phyloP scores from a whole-genome alignment of 495 filamentous ascomycete species.

The Aspergillus ostianus region DNA sequence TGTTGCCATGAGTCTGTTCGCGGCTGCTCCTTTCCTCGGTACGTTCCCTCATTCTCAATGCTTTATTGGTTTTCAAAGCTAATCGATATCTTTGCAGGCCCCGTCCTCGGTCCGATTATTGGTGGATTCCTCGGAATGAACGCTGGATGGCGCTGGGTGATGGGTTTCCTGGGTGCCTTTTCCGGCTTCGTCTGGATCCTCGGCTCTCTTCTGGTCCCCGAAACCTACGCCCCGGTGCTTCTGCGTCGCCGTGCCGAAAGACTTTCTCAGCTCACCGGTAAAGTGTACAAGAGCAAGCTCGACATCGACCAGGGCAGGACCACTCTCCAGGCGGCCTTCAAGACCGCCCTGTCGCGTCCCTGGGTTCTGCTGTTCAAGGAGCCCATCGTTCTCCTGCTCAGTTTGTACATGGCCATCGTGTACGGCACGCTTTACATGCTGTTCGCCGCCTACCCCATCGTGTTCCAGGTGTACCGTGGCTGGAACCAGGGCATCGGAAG shows the following conservation, averaged over 20 bases:
- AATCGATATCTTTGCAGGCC: conserved; percentile 31
- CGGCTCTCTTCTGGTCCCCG: conserved; percentile 52
- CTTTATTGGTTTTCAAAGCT: neutral
- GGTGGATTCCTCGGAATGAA: conserved; percentile 61
- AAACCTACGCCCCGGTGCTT: conserved; percentile 62
- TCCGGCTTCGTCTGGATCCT: conserved; percentile 56
- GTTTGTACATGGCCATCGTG: conserved; percentile 70
- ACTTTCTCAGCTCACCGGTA: conserved; percentile 53
- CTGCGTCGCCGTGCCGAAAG: conserved; percentile 52
- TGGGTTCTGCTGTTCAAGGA: conserved; percentile 51
- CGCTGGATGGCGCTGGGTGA: conserved; percentile 66
- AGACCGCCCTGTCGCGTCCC: conserved; percentile 45
- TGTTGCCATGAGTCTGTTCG: conserved; percentile 61
- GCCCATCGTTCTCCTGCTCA: conserved; percentile 64
- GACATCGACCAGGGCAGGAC: conserved; percentile 46
- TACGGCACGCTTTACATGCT: conserved; percentile 81
- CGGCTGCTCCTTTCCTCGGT: conserved; percentile 64
- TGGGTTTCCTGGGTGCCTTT: conserved; percentile 54
- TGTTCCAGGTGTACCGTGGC: conserved; percentile 68
- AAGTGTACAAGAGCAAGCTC: conserved; percentile 52
- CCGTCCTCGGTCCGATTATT: conserved; percentile 59
- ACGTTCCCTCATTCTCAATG: conserved; percentile 5
- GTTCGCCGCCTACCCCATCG: conserved; percentile 79
- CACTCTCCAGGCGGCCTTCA: conserved; percentile 38
- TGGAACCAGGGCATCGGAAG: conserved; percentile 73